Conservation (phyloP, 23 red algal species). For the Chondrus crispus region DNA sequence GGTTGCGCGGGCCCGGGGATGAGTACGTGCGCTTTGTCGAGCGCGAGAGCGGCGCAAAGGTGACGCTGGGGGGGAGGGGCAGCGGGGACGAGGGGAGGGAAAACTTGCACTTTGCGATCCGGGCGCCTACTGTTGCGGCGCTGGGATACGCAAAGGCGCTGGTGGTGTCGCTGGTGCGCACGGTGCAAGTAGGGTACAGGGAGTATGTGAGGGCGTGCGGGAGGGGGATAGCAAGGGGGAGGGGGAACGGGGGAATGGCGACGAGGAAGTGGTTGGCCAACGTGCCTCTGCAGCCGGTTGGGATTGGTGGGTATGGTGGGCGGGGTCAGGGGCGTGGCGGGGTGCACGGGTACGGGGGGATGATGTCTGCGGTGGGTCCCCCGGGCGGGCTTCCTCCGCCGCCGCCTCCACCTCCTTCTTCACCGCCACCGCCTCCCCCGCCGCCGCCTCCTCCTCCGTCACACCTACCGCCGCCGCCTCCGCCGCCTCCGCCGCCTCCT, state of each 20-base stretch:
- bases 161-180: slow-evolving; percentile 18
- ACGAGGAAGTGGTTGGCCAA: neutral
- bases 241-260: neutral
- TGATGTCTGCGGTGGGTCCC: neutral
- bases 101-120: slow-evolving; percentile 35
- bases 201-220: slow-evolving; percentile 19
- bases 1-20: slow-evolving; percentile 11
- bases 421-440: slow-evolving; percentile 10
- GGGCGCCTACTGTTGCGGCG: neutral
- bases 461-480: slow-evolving; percentile 23
- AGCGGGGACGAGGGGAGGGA: neutral
- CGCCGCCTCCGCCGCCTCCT: slow-evolving; percentile 23
- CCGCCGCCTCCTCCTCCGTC: slow-evolving; percentile 36
- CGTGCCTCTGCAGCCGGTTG: neutral
- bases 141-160: neutral
- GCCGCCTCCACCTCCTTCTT: neutral
- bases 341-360: neutral
- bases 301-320: neutral
- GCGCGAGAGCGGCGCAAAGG: slow-evolving; percentile 12
- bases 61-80: slow-evolving; percentile 21
- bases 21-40: slow-evolving; percentile 42
- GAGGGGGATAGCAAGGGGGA: neutral
- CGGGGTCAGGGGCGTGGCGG: neutral
- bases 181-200: slow-evolving; percentile 41
- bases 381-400: neutral